Base-by-base conservation (phyloP, 371 early-diverging fungal species). In the Mucor piriformis region DNA sequence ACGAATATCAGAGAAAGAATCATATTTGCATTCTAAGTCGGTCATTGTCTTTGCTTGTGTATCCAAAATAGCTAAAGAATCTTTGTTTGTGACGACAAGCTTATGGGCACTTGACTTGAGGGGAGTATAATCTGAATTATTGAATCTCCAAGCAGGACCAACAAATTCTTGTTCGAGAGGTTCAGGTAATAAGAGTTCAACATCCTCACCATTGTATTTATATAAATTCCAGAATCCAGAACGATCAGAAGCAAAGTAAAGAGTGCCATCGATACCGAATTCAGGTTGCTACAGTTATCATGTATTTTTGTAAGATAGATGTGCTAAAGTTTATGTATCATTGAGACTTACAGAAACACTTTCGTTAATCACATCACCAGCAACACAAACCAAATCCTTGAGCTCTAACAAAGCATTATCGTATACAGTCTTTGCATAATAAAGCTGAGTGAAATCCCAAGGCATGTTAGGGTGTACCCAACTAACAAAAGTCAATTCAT, bases 401-500 rank as follows among this genome's bases (percentile, higher is more conserved):
- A 84, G 34, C 2, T 50, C 50, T 7, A 67, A 35, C 11, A 34
- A 20, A 1, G 59, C 64, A 0, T 24, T 24, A 6, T 59, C 54
- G 35, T 73, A 62, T 4, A 56, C 23, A 33, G 81, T 51, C 10
- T 64, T 54, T 13, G 76, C 86, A 42, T 77, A 65, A 51, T 76
- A 73, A n/a, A 89, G 67, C 47, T 76, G 71, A 1, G 92, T 88
- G 50, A 72, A 82, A 57, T 90, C 89, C 92, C 92, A 92, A 32
- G 86, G 88, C 92, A 92, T 92, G 62, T 85, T 83, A 3, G 89
- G 88, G 37, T 90, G 89, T 46, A 78, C 64, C 91, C 91, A 92
- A 8, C 84, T 72, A 33, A 84, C 72, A 68, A 82, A 92, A 3
- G 83, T 83, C 46, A 91, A 54, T n/a, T 71, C 60, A 15, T 54